Evolutionary conservation across 306 rosid genomes (phyloP), one percentile per base, ranked within the genome.

Genomic region (Acacia crassicarpa): DNA sequence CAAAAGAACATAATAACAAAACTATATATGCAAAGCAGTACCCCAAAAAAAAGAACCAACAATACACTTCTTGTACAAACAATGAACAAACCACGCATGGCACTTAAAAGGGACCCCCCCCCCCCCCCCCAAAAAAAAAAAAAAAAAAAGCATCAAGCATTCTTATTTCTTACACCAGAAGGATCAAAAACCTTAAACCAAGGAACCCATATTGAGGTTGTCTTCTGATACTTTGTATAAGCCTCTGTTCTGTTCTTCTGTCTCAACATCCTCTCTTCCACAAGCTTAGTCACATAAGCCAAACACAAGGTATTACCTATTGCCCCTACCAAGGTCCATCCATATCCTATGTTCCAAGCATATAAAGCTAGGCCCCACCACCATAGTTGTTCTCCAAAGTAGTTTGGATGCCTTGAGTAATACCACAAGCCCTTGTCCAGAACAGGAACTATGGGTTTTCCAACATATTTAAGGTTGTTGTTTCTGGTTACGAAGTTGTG

Each of bases 301-400:
- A 95, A 89, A 88, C 98, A 91, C 89, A 93, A 7, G 22, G 89
- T 89, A 73, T 93, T 95, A 45, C 85, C 44, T 32, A 95, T 51
- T 44, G 98, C 75, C 14, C 99, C 99, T 58, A 88, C 45, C 59
- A 86, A 86, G 75, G 91, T 81, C 98, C 98, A 91, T 53, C 91
- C 88, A 40, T 85, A 63, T 71, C 99, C 98, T 23, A 95, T 68
- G 78, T 82, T 90, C 97, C 96, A 92, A 4, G 96, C 83, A 85
- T 89, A 95, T 32, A 91, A 75, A 80, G 78, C 90, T 4, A 93
- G 78, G 13, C 99, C 99, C 97, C 97, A 95, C 99, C 99, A 95
- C 99, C 98, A 95, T 59, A 95, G 72, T 44, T 90, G 95, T 89
- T 95, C 99, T 2, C 98, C 98, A 11, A 93, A 67, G 90, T 95